phyloP scores from a whole-genome alignment of 1,284 basidiomycete species.

The Porodaedalea pini region DNA sequence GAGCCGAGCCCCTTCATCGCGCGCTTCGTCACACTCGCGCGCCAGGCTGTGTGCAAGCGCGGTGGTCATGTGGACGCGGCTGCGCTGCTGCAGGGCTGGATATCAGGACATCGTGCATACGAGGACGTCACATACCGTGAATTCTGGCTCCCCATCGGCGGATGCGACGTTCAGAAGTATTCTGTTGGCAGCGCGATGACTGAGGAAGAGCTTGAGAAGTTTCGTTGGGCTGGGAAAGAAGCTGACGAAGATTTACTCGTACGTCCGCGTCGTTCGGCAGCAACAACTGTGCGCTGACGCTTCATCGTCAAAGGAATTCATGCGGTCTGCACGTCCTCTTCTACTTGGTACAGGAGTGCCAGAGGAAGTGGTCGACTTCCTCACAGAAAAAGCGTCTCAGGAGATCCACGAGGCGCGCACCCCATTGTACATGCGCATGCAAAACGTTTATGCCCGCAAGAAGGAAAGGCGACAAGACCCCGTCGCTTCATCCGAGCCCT shows the following conservation, averaged over 20 bases:
- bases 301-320: slow-evolving; percentile 46
- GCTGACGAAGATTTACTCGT: slow-evolving; percentile 41
- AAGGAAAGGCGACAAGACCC: slow-evolving; percentile 29
- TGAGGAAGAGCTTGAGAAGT: slow-evolving; percentile 25
- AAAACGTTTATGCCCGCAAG: slow-evolving; percentile 58
- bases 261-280: slow-evolving; percentile 19
- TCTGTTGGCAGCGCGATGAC: slow-evolving; percentile 32
- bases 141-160: slow-evolving; percentile 55
- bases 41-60: slow-evolving; percentile 46
- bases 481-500: no score
- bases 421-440: slow-evolving; percentile 50
- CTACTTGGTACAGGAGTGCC: slow-evolving; percentile 59
- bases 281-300: not conserved
- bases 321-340: slow-evolving; percentile 61
- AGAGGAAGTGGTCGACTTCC: slow-evolving; percentile 45
- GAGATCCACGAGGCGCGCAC: slow-evolving; percentile 50
- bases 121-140: slow-evolving; percentile 53
- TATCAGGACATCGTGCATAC: slow-evolving; percentile 47
- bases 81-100: slow-evolving; percentile 50
- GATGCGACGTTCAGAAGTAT: slow-evolving; percentile 35
- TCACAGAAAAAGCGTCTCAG: slow-evolving; percentile 45
- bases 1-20: slow-evolving; percentile 45
- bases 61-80: slow-evolving; percentile 65
- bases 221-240: slow-evolving; percentile 27
- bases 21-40: slow-evolving; percentile 55